Evolutionary conservation across 202 grass and related monocot genomes (phyloP), one percentile per base, ranked within the genome.

Genomic region (Schoenoplectus triqueter): DNA sequence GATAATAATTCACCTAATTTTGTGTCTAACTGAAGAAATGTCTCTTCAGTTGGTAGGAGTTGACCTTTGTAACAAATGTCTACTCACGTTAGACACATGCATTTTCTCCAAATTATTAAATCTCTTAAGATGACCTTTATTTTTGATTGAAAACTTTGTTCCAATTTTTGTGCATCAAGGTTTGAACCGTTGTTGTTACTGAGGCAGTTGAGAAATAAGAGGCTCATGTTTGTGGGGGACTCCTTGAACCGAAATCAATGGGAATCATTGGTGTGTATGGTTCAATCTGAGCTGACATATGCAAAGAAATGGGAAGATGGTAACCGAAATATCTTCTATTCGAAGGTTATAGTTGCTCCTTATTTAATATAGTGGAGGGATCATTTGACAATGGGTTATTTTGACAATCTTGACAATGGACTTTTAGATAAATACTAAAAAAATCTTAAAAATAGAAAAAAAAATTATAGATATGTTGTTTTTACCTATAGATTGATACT

Each of bases 231-330:
- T 84, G 96, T 96, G 15, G 96, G 96, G 48, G 96, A 99, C 76
- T 99, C 96, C 10, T 74, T 99, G 44, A 99, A 99, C 76, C 84
- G 96, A 51, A 99, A 99, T 87, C 96, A 99, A 88, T 99, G 93
- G 93, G 84, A 94, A 60, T 95, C 93, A 47, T 78, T 99, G 73
- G 93, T 99, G 14, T 99, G 96, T 86, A 77, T 99, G 84, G 86
- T 92, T 67, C 96, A 99, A 89, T 84, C 88, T 20, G 64, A 92
- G 10, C 44, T 99, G 0, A 86, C 84, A 13, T 70, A 66, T 75
- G 90, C 87, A 1, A 87, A 88, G 82, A 92, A 88, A 64, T 84
- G 86, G 11, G 85, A 85, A 78, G 66, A 84, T n/a, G 91, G 96
- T 9, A 68, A 78, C 0, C 18, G 87, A 55, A 86, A 1, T 51